phyloP scores from a whole-genome alignment of 805 yeast genomes.

The Danielia reshetovae region DNA sequence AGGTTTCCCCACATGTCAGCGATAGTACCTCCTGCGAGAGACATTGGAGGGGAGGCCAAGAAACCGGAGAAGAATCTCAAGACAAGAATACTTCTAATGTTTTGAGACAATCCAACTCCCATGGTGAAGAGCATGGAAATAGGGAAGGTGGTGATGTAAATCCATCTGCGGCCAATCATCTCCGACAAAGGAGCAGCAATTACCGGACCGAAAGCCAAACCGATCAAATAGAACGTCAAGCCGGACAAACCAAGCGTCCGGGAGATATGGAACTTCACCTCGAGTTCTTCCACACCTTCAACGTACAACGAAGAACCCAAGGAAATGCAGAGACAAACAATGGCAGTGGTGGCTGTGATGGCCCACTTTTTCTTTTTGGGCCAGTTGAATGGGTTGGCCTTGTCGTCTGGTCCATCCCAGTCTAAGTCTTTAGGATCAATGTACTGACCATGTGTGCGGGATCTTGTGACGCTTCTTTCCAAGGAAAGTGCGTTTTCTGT shows the following conservation, averaged over 20 bases:
- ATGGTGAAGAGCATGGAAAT: slow-evolving; percentile 16
- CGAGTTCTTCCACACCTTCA: slow-evolving; percentile 56
- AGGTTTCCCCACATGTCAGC: slow-evolving; percentile 62
- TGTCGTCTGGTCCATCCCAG: slow-evolving; percentile 65
- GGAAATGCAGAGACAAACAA: slow-evolving; percentile 63
- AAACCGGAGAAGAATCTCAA: slow-evolving; percentile 73
- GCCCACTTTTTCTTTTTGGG: slow-evolving; percentile 59
- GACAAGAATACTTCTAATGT: slow-evolving; percentile 46
- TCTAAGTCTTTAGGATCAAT: slow-evolving; percentile 23
- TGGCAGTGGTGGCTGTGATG: slow-evolving; percentile 45
- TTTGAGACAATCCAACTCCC: slow-evolving; percentile 18
- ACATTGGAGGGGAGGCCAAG: slow-evolving; percentile 76
- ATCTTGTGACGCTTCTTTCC: slow-evolving; percentile 3
- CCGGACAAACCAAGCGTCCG: slow-evolving; percentile 65
- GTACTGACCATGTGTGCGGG: slow-evolving; percentile 7
- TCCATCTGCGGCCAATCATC: slow-evolving; percentile 15
- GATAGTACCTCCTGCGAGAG: slow-evolving; percentile 82
- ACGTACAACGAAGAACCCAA: slow-evolving; percentile 74
- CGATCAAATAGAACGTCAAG: slow-evolving; percentile 63
- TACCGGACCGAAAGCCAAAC: slow-evolving; percentile 69
- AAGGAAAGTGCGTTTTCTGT: slow-evolving; percentile 7
- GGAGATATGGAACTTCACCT: slow-evolving; percentile 45
- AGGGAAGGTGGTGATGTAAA: slow-evolving; percentile 15
- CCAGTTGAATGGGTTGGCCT: slow-evolving; percentile 69
- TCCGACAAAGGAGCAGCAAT: slow-evolving; percentile 57